These are phyloP conservation scores for Ehretia macrophylla DNA, from an alignment of 257 asterid species.

Conservation along the genomic window DNA sequence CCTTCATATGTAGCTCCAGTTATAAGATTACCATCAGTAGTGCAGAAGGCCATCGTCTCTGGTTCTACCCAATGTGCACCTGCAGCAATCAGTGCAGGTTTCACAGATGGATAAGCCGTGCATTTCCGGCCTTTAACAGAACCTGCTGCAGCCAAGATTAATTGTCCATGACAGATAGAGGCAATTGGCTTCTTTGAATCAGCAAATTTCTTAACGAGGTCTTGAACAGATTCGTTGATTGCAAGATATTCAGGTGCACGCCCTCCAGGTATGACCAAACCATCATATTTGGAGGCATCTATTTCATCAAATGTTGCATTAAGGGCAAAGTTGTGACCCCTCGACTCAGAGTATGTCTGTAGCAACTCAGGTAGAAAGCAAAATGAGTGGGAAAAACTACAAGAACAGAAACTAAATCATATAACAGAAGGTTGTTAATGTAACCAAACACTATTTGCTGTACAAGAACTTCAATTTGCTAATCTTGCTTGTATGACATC, in stretches of 20 bases:
- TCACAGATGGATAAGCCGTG: slow-evolving; percentile 79
- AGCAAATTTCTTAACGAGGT: slow-evolving; percentile 55
- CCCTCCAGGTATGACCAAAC: slow-evolving; percentile 86
- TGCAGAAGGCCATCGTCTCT: slow-evolving; percentile 68
- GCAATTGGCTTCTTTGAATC: slow-evolving; percentile 59
- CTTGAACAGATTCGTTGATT: slow-evolving; percentile 51
- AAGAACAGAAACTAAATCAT: background rate
- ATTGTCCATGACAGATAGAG: slow-evolving; percentile 83
- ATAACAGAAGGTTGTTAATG: background rate
- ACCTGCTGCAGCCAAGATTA: slow-evolving; percentile 86
- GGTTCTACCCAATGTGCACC: slow-evolving; percentile 96
- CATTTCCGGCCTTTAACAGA: slow-evolving; percentile 61
- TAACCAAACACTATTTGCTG: no score
- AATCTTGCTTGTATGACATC: no score
- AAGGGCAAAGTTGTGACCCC: slow-evolving; percentile 83
- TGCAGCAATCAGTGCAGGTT: slow-evolving; percentile 71
- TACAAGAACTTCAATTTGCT: no score
- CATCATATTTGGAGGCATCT: slow-evolving; percentile 66
- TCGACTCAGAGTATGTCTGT: slow-evolving; percentile 86
- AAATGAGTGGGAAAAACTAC: background rate
- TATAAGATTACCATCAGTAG: slow-evolving; percentile 70
- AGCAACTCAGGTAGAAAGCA: slow-evolving; percentile 16
- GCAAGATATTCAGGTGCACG: slow-evolving; percentile 99
- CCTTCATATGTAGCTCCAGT: slow-evolving; percentile 81
- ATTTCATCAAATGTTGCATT: slow-evolving; percentile 80